These are phyloP conservation scores for Calamus simplicifolius DNA, from an alignment of 176 grass and related monocot genomes.

Conservation along the genomic window DNA sequence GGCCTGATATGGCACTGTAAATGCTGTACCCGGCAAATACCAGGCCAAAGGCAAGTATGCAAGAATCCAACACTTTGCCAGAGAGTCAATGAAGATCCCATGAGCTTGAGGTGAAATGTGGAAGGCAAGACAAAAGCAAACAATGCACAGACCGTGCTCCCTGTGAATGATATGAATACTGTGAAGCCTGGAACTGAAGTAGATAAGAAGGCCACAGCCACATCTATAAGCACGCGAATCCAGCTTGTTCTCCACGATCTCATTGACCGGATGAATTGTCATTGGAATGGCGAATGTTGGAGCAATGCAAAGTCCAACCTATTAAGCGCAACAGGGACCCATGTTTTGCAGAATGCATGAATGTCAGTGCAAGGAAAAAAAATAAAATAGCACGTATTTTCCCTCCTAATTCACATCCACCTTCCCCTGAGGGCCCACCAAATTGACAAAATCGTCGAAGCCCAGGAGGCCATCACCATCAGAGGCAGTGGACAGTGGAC, in stretches of 20 bases:
- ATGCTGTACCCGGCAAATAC: conserved; percentile 51
- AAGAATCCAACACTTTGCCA: conserved; percentile 43
- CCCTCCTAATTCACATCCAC: too few relatives aligned
- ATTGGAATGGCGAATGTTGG: conserved; percentile 76
- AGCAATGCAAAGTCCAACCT: conserved; percentile 77
- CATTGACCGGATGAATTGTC: conserved; percentile 85
- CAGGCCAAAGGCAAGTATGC: conserved; percentile 47
- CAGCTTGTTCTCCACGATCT: conserved; percentile 61
- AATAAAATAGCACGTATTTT: too few relatives aligned
- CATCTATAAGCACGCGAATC: conserved; percentile 37
- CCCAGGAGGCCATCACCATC: too few relatives aligned
- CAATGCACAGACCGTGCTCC: conserved; percentile 69
- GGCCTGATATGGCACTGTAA: conserved; percentile 16
- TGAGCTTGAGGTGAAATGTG: conserved; percentile 54
- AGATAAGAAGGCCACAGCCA: conserved; percentile 36
- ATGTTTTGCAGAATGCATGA: too few relatives aligned
- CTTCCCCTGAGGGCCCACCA: too few relatives aligned
- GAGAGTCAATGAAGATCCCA: conserved; percentile 38
- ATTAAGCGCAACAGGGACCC: conserved; percentile 6
- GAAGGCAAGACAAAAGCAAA: conserved; percentile 80
- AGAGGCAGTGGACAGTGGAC: too few relatives aligned
- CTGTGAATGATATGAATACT: conserved; percentile 62
- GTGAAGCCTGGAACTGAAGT: conserved; percentile 70
- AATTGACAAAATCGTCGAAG: too few relatives aligned
- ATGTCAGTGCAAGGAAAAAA: not conserved